Conservation (phyloP, 2,329 filamentous ascomycete genomes). For the Elsinoe australis region DNA sequence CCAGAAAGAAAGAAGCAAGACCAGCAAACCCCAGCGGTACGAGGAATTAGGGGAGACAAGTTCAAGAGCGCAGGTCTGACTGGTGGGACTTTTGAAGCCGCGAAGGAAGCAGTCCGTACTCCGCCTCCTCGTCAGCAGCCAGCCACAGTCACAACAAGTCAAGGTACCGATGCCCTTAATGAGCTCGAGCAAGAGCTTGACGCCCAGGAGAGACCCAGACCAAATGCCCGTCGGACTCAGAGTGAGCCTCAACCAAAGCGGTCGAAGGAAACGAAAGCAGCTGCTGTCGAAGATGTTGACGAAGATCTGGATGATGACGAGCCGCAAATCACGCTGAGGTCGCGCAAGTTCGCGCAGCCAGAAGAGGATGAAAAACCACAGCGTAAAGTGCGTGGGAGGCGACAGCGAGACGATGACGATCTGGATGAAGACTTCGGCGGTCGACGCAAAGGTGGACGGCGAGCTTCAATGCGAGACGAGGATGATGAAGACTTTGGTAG, state of each 20-base stretch:
- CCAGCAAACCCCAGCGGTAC: background rate
- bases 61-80: no score
- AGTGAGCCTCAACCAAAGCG: no score
- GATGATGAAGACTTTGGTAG: constrained; percentile 20
- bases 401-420: constrained; percentile 17
- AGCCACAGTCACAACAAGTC: constrained; percentile 17
- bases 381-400: constrained; percentile 23
- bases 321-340: constrained; percentile 2
- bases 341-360: constrained; percentile 19
- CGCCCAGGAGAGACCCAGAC: background rate
- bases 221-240: no score
- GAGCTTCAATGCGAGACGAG: constrained; percentile 3
- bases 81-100: no score
- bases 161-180: constrained; percentile 17
- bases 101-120: no score
- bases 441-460: constrained; percentile 20
- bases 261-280: no score
- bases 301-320: constrained; percentile 1
- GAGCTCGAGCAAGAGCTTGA: constrained; percentile 13
- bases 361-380: constrained; percentile 20
- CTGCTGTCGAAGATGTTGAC: no score
- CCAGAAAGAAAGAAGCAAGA: constrained; percentile 6
- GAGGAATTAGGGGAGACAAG: no score
- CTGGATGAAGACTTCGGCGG: constrained; percentile 15
- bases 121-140: no score